Base-by-base conservation (phyloP, 805 yeast genomes). In the Ascoidea tarda region DNA sequence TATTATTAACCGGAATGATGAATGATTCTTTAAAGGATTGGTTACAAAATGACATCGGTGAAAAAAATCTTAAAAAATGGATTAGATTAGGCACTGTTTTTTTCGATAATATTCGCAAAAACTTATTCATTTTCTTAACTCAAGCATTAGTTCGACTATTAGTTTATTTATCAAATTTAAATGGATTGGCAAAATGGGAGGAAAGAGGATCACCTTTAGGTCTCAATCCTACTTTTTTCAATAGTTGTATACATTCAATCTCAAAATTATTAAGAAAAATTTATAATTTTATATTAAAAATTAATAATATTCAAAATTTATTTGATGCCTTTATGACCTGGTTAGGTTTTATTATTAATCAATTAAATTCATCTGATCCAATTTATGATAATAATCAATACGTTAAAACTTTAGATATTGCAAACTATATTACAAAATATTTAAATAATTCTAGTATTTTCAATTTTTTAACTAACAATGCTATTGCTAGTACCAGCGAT, bases 41-140 rank as follows among this genome's bases (percentile, higher is more conserved):
- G 80, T 67, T 85, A 60, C 72, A 77, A 28, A 81, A 82, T 58
- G 78, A 80, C 49, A 67, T 84, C 42, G 89, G 87, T 0, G 88
- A 82, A 55, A 68, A 84, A 55, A 86, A 86, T 33, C 62, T 77
- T 16, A 77, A 75, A 55, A 70, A 77, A 57, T 76, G 87, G 76
- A 65, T 67, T 2, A 73, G 71, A 51, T 51, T 73, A 16, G 82
- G 84, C 0, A 72, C 70, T 44, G 63, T 70, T 1, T 68, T 75
- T 12, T 82, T 76, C 59, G 83, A 81, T 47, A 66, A 67, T 48
- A 64, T 75, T 0, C 66, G 80, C 52, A 74, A 77, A 52, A 63
- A 69, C 0, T 57, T 78, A 1, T 75, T 76, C 52, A 69, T 76
- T 47, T 73, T 75, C 46, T 54, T 81, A 21, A 68, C 82, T 6